A percentile compares a stretch with the other conserved stretches of the same genome.
Evolutionary conservation across 1,284 basidiomycete genomes (phyloP).

Genomic region (Chondrostereum purpureum): DNA sequence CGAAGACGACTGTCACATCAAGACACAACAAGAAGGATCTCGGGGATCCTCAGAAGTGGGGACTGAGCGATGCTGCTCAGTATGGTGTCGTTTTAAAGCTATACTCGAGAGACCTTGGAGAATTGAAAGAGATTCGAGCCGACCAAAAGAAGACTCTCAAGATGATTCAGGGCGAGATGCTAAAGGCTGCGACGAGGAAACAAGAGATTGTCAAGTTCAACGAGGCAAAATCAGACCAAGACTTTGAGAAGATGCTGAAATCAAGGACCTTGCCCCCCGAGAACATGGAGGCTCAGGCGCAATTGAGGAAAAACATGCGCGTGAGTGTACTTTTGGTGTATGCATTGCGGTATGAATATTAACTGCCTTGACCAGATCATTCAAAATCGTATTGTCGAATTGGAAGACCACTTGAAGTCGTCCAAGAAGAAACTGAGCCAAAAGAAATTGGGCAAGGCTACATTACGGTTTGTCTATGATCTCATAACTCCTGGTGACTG

Average conservation of each 20-base stretch:
- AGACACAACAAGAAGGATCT: conserved; percentile 33
- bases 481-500: background rate
- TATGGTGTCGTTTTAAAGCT: conserved; percentile 43
- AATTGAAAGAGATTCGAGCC: conserved; percentile 27
- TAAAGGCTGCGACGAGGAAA: conserved; percentile 58
- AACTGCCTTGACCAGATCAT: conserved; percentile 42
- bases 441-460: conserved; percentile 55
- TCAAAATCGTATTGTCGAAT: conserved; percentile 65
- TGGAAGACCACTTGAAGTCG: conserved; percentile 66
- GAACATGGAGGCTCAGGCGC: conserved; percentile 75
- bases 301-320: conserved; percentile 63
- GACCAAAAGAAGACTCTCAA: conserved; percentile 34
- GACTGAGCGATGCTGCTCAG: conserved; percentile 41
- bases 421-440: conserved; percentile 67
- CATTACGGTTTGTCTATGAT: conserved; percentile 45
- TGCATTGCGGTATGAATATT: conserved; percentile 9
- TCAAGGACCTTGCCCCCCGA: conserved; percentile 82
- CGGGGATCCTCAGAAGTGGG: conserved; percentile 44
- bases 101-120: conserved; percentile 45
- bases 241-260: conserved; percentile 77
- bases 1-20: background rate
- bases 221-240: conserved; percentile 48
- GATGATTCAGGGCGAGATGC: conserved; percentile 44
- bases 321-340: conserved; percentile 31
- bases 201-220: conserved; percentile 25